Base-by-base conservation (phyloP, 441 rosid species). In the Bruguiera hainesii region DNA sequence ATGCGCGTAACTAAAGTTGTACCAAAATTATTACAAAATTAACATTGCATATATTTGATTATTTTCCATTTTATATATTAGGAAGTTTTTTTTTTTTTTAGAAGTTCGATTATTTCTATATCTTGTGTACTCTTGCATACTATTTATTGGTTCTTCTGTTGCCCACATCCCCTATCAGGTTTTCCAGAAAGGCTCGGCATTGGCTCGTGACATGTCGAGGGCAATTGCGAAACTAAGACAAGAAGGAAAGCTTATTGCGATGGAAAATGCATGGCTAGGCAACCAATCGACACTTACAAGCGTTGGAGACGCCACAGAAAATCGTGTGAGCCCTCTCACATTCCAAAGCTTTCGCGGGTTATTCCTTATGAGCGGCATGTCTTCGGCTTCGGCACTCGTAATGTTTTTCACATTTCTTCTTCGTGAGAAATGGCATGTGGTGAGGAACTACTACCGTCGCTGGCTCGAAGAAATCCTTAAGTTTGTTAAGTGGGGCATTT, bases 221-320 rank as follows among this genome's bases (percentile, higher is more conserved):
- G 71, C 71, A 29, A 67, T 67, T 30, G 52, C 60, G 30, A 67
- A 10, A 8, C 57, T 67, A 30, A 46, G 56, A n/a, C 64, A 67
- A 58, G 63, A 57, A 35, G 64, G 71, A 58, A 46, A 28, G 71
- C 63, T 67, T 46, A 13, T n/a, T 19, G n/a, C 7, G 6, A 46
- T 67, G 5, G 63, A 67, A 58, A 46, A 67, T 58, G 42, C 21
- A 30, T 30, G 23, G 67, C n/a, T 50, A 19, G 21, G 23, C 29
- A 50, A 19, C 26, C 58, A 30, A 18, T 18, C 42, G 21, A 21
- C 4, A 0, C 6, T n/a, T 42, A 11, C 18, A 11, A 2, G 4
- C 42, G 7, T 50, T n/a, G 18, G 48, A 31, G 16, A 13, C 13
- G 2, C 18, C 31, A 6, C 16, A 20, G 31, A 19, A 16, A 30